Evolutionary conservation across 1,284 basidiomycete genomes (phyloP), one percentile per base, ranked within the genome.

Genomic region (Heterobasidion irregulare): DNA sequence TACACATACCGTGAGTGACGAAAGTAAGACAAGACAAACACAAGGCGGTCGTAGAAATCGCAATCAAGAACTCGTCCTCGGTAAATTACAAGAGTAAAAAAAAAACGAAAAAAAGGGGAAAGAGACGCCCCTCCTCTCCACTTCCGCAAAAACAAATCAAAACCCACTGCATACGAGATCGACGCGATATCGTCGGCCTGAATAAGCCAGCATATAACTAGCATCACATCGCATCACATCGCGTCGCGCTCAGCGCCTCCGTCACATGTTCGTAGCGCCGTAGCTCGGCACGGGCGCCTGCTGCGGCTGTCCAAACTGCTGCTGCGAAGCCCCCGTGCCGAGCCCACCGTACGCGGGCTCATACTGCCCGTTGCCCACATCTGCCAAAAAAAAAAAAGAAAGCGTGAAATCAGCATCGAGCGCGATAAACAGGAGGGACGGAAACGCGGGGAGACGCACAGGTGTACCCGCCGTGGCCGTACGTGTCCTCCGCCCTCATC

Each of bases 401-500:
- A 41, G 4, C 9, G 48, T 44, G 50, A 32, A 49, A 57, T 32
- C 32, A 55, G 46, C n/a, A 8, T 15, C 15, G 9, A 50, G 34
- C 18, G 2, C 26, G 5, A 47, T 16, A 26, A 19, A 47, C 2
- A 2, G 13, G 32, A 36, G 52, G 51, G 18, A 18, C 54, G n/a
- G 47, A 19, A 50, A 10, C 0, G 9, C 48, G 6, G 38, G 10
- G 33, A 43, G 38, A 71, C 73, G 57, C 63, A 78, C 72, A 77
- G 52, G 66, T 64, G 70, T 76, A 83, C 38, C 77, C 77, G 33
- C 75, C 75, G 7, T 65, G 68, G 19, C 83, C 83, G 64, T 79
- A 84, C 44, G 70, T 64, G 65, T 84, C 81, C 62, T 84, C 81
- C 0, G 83, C 83, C 60, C 78, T 74, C 71, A 83, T 82, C 64